phyloP scores from a whole-genome alignment of 1,139 yeast species.

The Saccharomycopsis hybrid region DNA sequence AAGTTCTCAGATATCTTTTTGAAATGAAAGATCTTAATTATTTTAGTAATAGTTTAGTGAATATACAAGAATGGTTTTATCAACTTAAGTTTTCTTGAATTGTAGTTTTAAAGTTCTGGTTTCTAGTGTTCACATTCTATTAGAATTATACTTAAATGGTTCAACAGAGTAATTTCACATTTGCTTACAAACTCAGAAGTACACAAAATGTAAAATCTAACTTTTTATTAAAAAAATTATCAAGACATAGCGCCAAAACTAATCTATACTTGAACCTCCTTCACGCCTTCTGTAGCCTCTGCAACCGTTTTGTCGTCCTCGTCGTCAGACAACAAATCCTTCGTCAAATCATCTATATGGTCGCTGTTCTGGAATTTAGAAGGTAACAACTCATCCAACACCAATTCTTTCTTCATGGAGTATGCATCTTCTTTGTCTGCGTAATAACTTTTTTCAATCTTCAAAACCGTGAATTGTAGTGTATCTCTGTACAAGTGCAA shows the following conservation, averaged over 20 bases:
- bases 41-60: no score
- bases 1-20: no score
- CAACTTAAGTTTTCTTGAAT: constrained; percentile 6
- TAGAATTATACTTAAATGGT: no score
- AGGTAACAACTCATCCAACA: constrained; percentile 55
- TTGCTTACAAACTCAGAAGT: no score
- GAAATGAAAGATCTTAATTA: no score
- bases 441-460: constrained; percentile 80
- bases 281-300: neutral
- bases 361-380: constrained; percentile 42
- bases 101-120: no score
- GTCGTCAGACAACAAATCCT: constrained; percentile 25
- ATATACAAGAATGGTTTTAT: neutral
- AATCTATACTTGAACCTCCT: constrained; percentile 1
- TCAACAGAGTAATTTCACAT: no score
- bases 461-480: constrained; percentile 69
- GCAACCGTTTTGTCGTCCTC: constrained; percentile 1
- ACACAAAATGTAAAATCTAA: no score
- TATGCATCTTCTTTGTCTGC: constrained; percentile 99
- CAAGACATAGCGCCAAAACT: no score
- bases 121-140: no score
- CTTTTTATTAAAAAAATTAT: no score
- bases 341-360: constrained; percentile 46
- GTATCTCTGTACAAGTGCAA: constrained; percentile 86
- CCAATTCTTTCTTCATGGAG: constrained; percentile 72